Base-by-base conservation (phyloP, 2,329 filamentous ascomycete species). In the Davidsoniella eucalypti region DNA sequence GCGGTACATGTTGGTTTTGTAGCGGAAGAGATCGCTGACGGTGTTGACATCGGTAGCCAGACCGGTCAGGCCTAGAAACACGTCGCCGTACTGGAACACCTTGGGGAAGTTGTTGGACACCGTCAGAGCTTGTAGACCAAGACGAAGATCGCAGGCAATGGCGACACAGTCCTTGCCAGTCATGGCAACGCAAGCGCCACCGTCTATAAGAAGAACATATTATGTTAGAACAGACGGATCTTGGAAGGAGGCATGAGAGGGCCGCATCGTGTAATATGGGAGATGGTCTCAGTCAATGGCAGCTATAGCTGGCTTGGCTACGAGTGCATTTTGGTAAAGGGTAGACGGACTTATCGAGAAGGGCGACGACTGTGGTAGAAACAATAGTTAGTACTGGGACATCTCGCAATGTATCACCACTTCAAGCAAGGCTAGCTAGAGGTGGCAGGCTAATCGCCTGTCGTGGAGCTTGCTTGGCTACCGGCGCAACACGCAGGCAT, bases 61-160 rank as follows among this genome's bases (percentile, higher is more conserved):
- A 51, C 92, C 92, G 4, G 92, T 96, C 54, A 98, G 80, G 51
- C 92, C 92, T 36, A 98, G 84, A 69, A 93, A 95, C 60, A 92
- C 86, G 62, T 90, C 86, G 62, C 87, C 87, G 75, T 94, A 96
- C 67, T 83, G 80, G 80, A 96, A 96, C 75, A 98, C 86, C 75
- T 98, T 98, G 72, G 92, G 92, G 75, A 96, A 96, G 82, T 96
- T 92, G 81, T 98, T 98, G 66, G 87, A 95, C 54, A 98, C 85
- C 56, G 92, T 98, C 63, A 98, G 76, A 63, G 92, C 78, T 72
- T 98, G 92, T 64, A 96, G 82, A 61, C 92, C 92, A 58, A 98
- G 86, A 56, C 92, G 90, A 58, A 98, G 86, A 69, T 98, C 92
- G 74, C 92, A 98, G 66, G 92, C 92, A 65, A 98, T 96, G 69